A percentile compares a stretch with the other conserved stretches of the same genome.
phyloP scores from a whole-genome alignment of 495 filamentous ascomycete genomes.

The Podospora comata region DNA sequence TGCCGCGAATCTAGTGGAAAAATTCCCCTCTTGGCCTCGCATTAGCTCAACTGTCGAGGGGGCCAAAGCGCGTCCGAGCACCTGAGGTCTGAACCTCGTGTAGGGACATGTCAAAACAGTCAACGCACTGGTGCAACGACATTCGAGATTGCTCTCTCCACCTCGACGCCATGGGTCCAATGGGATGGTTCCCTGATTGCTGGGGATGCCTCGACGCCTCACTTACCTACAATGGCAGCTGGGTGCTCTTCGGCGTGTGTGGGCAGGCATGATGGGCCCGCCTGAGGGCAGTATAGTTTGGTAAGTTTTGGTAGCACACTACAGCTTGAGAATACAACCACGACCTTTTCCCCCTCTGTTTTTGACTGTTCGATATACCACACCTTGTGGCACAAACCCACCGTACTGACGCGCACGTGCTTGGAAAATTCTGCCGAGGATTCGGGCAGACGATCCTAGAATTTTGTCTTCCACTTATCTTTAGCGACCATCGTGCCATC shows the following conservation, averaged over 20 bases:
- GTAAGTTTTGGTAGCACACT: no score
- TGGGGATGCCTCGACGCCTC: background rate
- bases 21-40: background rate
- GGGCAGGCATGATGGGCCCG: no score
- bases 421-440: background rate
- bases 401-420: no score
- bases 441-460: background rate
- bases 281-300: no score
- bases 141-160: background rate
- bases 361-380: no score
- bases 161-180: background rate
- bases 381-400: no score
- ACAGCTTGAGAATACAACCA: no score
- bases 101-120: conserved; percentile 2
- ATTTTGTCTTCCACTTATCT: background rate
- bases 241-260: no score
- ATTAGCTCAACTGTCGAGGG: conserved; percentile 1
- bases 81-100: background rate
- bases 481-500: background rate
- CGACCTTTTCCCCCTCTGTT: no score
- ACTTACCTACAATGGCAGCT: background rate
- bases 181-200: background rate
- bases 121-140: conserved; percentile 1
- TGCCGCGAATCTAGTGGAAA: background rate
- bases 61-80: conserved; percentile 9